Evolutionary conservation across 2,329 filamentous ascomycete genomes (phyloP), one percentile per base, ranked within the genome.

Genomic region (Epichloe brachyelytri): DNA sequence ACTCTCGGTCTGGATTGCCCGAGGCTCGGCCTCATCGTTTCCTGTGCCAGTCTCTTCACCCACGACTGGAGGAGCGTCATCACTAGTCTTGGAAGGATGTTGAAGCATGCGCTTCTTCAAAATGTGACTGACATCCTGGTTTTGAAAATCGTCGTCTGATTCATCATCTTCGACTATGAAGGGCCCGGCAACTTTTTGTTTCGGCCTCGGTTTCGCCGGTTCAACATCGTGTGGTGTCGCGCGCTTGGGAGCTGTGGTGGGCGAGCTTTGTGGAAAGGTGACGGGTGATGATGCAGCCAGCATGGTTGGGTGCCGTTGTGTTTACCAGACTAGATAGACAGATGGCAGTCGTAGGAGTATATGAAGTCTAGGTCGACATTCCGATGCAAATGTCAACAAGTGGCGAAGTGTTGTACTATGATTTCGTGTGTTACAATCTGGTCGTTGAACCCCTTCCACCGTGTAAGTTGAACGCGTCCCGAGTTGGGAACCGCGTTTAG

Each of bases 201-300:
- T 67, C 15, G 69, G 50, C 57, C 67, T 60, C 57, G 68, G 49
- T 58, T 68, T 60, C 57, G 67, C 55, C 58, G 55, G 56, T 44
- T 62, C 60, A 61, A 65, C 49, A 56, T 62, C 54, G 56, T 71
- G 68, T 44, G 64, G 64, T 55, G 61, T 60, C 46, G 65, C 55
- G 54, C 68, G 67, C 55, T 70, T 71, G 33, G 62, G 53, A 2
- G 60, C 55, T 1, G 59, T 60, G 41, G 59, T 60, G 40, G 65
- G 65, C 22, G 78, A 78, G 59, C 71, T 79, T 6, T 70, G 65
- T 2, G 79, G 77, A 53, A 79, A 79, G 26, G 70, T 61, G 19
- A 81, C 65, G 2, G 81, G 77, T 14, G 82, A 82, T 6, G 82
- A 83, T 39, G 77, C 71, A 38, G 75, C 71, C 26, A 78, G 68